Base-by-base conservation (phyloP, 2,329 filamentous ascomycete species). In the Byssoonygena ceratinophila region DNA sequence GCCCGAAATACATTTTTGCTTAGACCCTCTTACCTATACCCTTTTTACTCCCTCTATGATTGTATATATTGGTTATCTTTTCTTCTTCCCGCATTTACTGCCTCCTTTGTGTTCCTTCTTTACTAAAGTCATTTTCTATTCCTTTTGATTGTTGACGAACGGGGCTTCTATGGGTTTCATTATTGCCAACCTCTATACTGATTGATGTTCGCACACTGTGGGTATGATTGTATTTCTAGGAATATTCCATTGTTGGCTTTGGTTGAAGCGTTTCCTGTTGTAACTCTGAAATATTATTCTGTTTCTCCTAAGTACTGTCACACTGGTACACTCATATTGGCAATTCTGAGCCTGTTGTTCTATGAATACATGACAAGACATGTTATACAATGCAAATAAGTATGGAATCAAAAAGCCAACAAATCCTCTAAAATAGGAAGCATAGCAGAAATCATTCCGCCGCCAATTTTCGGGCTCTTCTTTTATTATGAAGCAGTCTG, bases 361-460 rank as follows among this genome's bases (percentile, higher is more conserved):
- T 49, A 49, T 37, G 23, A 22, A 49, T 41, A 49, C 36, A 49
- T 41, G 16, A 4, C 29, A 22, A 20, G 11, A 37, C 8, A 25
- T 48, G 25, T 49, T 49, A 22, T 49, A 49, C 46, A 40, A 31
- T 14, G 23, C 11, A 18, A 22, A 40, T 22, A 20, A 47, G n/a
- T 8, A 23, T 12, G 12, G 25, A 44, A n/a, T 29, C 9, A 29
- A 3, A 16, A 8, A 16, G 8, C 4, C 9, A 18, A 18, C n/a
- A 20, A 37, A 18, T n/a, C 25, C n/a, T 18, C 9, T n/a, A n/a
- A 31, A 20, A 45, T 44, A 12, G n/a, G 25, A 18, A 31, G 5
- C 7, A 18, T 4, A 3, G 40, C 14, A 32, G n/a, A 45, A 45
- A 18, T 9, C 3, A 4, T 18, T 32, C 20, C 6, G n/a, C n/a